Evolutionary conservation across 345 rosid genomes (phyloP), one percentile per base, ranked within the genome.

Genomic region (Murraya koenigii): DNA sequence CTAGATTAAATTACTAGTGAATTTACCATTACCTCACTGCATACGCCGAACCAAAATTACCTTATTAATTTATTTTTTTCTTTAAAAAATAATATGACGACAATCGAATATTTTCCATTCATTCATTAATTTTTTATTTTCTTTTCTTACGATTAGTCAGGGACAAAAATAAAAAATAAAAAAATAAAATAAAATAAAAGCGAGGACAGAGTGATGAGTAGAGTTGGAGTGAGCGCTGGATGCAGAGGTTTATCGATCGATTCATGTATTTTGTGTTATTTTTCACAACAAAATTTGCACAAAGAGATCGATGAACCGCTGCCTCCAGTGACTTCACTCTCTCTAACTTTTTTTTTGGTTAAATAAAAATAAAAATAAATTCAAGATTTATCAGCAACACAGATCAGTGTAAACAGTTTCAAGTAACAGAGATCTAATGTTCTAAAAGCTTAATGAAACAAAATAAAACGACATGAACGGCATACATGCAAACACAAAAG

Each of bases 171-270:
- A 17, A 19, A 11, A 28, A 13, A 2, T 11, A 39, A 39, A 7
- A 39, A 38, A 38, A 38, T 38, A 38, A 38, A 39, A 38, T 38
- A 8, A 44, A 44, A 44, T 13, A 3, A 44, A 44, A 44, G 15
- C 49, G 17, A 11, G 49, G 49, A 44, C 49, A 13, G 49, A 44
- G 49, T 3, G 56, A 14, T 52, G 56, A 17, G 19, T 17, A 52
- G 19, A 32, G 38, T 69, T 69, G 66, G 80, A 77, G 80, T n/a
- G 81, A 88, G 85, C 91, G 81, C 90, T 92, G 97, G 98, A 94
- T 94, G 98, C 98, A 94, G 98, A 94, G 98, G 98, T 94, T 94
- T 94, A 92, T 94, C 98, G 97, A 94, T 90, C 97, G 82, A 84
- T 92, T 94, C 98, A 82, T 91, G 93, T 85, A 77, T 80, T 80